Percentiles rank a stretch among this genome's conserved stretches.
These are phyloP conservation scores for Protomyces pachydermus DNA, from an alignment of 1,139 yeast genomes.

Conservation along the genomic window DNA sequence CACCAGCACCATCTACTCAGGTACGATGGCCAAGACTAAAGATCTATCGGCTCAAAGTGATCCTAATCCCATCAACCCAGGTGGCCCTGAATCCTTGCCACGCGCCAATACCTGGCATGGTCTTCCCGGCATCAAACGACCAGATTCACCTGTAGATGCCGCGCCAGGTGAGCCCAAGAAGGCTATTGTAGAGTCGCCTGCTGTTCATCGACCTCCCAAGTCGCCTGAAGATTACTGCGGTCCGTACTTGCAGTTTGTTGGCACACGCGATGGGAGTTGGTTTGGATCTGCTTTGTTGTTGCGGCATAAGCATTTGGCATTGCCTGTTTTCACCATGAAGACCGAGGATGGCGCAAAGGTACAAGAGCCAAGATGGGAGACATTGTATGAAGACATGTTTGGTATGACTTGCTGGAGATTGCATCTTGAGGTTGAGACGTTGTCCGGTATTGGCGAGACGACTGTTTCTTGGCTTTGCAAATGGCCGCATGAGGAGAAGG, in stretches of 20 bases:
- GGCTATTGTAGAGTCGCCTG: conserved; percentile 16
- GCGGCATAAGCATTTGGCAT: conserved; percentile 7
- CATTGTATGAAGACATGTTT: conserved; percentile 11
- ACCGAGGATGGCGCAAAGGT: conserved; percentile 10
- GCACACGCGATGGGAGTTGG: conserved; percentile 8
- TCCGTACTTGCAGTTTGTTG: conserved; percentile 17
- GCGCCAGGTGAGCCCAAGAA: conserved; percentile 23
- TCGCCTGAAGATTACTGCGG: conserved; percentile 21
- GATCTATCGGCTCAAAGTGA: conserved; percentile 15
- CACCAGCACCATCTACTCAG: not conserved
- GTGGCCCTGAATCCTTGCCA: conserved; percentile 14
- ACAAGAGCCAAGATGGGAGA: conserved; percentile 18
- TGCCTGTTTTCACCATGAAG: not conserved
- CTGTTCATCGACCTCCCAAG: conserved; percentile 20
- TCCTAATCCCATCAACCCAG: conserved; percentile 15
- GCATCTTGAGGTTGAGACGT: conserved; percentile 2
- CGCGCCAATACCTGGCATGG: conserved; percentile 12
- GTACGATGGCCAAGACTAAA: not conserved
- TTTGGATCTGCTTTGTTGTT: conserved; percentile 9
- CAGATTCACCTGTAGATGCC: conserved; percentile 11
- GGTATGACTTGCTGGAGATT: conserved; percentile 24
- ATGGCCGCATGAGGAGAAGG: conserved; percentile 24
- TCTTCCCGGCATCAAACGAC: conserved; percentile 11
- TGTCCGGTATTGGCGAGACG: conserved; percentile 4
- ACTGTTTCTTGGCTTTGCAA: conserved; percentile 8